These are phyloP conservation scores for Fusarium stilboides DNA, from an alignment of 2,329 filamentous ascomycete species.

Conservation along the genomic window DNA sequence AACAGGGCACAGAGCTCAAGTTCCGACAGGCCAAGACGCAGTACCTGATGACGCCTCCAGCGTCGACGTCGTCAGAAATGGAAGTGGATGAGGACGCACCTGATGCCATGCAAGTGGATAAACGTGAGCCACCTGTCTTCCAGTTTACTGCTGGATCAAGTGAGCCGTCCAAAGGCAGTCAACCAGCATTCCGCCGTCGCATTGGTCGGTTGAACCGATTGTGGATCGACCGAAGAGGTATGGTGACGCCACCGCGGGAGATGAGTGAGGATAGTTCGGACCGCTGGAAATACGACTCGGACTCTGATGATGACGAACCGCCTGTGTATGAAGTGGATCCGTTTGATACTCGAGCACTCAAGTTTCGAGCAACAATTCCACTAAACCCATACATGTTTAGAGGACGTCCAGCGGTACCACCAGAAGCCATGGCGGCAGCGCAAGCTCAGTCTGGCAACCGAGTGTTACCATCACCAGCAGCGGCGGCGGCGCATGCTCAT, in stretches of 20 bases:
- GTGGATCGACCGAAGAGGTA: slow-evolving; percentile 87
- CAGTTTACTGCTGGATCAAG: slow-evolving; percentile 63
- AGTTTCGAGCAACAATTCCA: slow-evolving; percentile 73
- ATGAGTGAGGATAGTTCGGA: slow-evolving; percentile 68
- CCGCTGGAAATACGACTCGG: slow-evolving; percentile 89
- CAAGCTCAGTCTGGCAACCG: slow-evolving; percentile 46
- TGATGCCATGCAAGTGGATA: slow-evolving; percentile 60
- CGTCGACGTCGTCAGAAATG: slow-evolving; percentile 70
- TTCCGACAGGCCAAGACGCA: slow-evolving; percentile 82
- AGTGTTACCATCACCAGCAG: slow-evolving; percentile 48
- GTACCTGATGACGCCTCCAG: slow-evolving; percentile 77
- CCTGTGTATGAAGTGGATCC: slow-evolving; percentile 83
- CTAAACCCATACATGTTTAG: slow-evolving; percentile 61
- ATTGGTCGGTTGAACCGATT: slow-evolving; percentile 87
- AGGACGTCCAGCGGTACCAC: slow-evolving; percentile 55
- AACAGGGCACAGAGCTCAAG: slow-evolving; percentile 71
- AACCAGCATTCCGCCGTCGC: slow-evolving; percentile 84
- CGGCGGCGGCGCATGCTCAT: slow-evolving; percentile 48
- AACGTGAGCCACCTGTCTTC: slow-evolving; percentile 57
- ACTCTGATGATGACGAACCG: slow-evolving; percentile 87
- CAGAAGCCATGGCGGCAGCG: slow-evolving; percentile 48
- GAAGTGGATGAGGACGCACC: slow-evolving; percentile 66
- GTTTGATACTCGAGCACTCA: slow-evolving; percentile 71
- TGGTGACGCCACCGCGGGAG: slow-evolving; percentile 66
- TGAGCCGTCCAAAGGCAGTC: slow-evolving; percentile 59